Base-by-base conservation (phyloP, 2,329 filamentous ascomycete genomes). In the Pseudogymnoascus sp. region DNA sequence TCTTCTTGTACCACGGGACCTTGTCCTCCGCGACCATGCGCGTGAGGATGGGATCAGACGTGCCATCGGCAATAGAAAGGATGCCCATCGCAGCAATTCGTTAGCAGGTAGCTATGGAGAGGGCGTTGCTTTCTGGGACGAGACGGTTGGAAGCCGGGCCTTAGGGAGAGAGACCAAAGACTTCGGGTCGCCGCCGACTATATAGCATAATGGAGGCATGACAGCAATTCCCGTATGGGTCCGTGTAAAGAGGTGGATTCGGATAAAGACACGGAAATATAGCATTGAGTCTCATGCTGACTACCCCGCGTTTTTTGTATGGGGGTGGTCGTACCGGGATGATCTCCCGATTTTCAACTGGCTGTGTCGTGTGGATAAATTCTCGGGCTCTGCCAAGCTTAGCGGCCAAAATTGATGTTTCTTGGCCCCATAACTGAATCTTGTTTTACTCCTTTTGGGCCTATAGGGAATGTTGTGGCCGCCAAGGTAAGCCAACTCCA, bases 1-100 rank as follows among this genome's bases (percentile, higher is more conserved):
- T 67, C 64, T 77, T 77, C 64, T 68, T 70, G 63, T 74, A 77
- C 76, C 77, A 78, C 61, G 71, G 68, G 8, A 75, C 69, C 37
- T 67, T 72, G 66, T 78, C 77, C 62, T 75, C 69, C 23, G 76
- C 71, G 11, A 77, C 75, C 57, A 78, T 69, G 60, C 73, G 73
- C 31, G 76, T 75, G 64, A 79, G 66, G 54, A 77, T 67, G 14
- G 76, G 75, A 63, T 77, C 76, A n/a, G 73, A 57, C 51, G 29
- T 57, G 51, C 51, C 51, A 57, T 57, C 51, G 51, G 8, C 51
- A 31, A 5, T n/a, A 18, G 8, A 3, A 57, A 57, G 6, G 51
- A 57, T 18, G 34, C 26, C 51, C 51, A 57, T 57, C 29, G 26
- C n/a, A 34, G 10, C 69, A 18, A 26, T 34, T 57, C 8, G 26